A percentile compares a stretch with the other conserved stretches of the same genome.
These are phyloP conservation scores for Mortierella antarctica DNA, from an alignment of 192 early-diverging fungal genomes.

Conservation along the genomic window DNA sequence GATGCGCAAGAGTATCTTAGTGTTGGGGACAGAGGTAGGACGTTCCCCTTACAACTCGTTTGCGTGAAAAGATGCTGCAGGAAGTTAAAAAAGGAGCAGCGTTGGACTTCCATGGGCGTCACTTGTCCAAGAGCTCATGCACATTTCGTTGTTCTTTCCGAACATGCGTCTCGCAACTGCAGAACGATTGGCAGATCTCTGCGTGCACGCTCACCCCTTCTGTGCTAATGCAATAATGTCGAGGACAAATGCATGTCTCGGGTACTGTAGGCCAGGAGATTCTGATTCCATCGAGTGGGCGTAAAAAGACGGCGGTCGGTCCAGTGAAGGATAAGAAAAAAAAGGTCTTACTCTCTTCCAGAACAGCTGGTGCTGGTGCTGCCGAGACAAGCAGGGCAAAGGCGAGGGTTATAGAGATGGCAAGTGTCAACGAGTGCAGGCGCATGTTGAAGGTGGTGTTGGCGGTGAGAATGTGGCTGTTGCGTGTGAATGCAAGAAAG, in stretches of 20 bases:
- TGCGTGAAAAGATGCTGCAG: too few species aligned
- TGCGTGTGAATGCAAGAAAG: not conserved
- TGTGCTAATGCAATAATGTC: not conserved
- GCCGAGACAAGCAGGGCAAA: constrained; percentile 13
- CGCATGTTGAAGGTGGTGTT: constrained; percentile 1
- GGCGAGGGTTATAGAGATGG: not conserved
- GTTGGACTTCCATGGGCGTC: too few species aligned
- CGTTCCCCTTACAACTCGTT: too few species aligned
- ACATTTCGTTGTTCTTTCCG: too few species aligned
- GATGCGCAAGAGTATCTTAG: not conserved
- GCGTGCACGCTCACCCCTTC: not conserved
- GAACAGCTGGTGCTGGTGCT: constrained; percentile 14
- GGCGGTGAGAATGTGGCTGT: not conserved
- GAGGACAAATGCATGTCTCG: not conserved
- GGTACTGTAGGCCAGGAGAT: not conserved
- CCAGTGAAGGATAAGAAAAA: not conserved
- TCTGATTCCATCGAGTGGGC: not conserved
- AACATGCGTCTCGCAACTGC: not conserved
- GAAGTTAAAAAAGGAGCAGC: too few species aligned
- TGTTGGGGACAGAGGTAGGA: not conserved
- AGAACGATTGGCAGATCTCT: not conserved
- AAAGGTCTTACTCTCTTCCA: constrained; percentile 20
- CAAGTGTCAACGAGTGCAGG: not conserved
- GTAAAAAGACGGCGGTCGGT: not conserved
- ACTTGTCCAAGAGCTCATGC: too few species aligned